Percentiles rank a stretch among this genome's conserved stretches.
phyloP scores from a whole-genome alignment of 1,284 basidiomycete species.

The Cystobasidiaceae sp. region DNA sequence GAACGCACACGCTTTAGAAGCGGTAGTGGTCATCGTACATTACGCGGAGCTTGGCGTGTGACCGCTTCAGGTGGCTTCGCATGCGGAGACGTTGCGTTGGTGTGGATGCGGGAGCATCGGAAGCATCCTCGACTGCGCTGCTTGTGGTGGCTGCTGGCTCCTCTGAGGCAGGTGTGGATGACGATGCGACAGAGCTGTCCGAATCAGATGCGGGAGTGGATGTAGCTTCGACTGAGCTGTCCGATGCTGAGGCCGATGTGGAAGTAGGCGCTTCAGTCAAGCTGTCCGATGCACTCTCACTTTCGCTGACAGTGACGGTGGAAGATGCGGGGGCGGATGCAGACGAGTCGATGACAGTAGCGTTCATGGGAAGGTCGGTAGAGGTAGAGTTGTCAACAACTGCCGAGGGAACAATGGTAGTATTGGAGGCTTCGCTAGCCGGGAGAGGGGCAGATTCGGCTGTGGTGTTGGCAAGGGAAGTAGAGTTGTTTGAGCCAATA shows the following conservation, averaged over 20 bases:
- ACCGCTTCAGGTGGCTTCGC: neutral
- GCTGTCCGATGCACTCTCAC: no score
- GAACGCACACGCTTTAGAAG: no score
- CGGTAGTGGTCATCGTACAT: slow-evolving; percentile 4
- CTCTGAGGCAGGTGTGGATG: neutral
- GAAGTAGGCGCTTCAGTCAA: no score
- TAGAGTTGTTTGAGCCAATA: slow-evolving; percentile 25
- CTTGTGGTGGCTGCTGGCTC: no score
- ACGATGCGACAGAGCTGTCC: neutral
- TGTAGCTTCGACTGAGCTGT: neutral
- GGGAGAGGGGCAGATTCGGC: no score
- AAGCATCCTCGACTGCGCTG: neutral
- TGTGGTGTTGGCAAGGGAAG: slow-evolving; percentile 26
- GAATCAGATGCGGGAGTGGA: neutral
- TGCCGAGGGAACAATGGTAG: no score
- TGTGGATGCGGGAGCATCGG: neutral
- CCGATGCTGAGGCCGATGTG: neutral
- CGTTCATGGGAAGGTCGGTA: slow-evolving; percentile 3
- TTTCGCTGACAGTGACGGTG: no score
- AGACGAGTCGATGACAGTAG: neutral
- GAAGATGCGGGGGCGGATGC: neutral
- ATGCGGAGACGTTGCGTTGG: neutral
- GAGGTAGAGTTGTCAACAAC: slow-evolving; percentile 7
- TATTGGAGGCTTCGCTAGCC: no score
- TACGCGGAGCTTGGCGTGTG: slow-evolving; percentile 1